phyloP scores from a whole-genome alignment of 108 stramenopile genomes.

The Parietichytrium sp. region DNA sequence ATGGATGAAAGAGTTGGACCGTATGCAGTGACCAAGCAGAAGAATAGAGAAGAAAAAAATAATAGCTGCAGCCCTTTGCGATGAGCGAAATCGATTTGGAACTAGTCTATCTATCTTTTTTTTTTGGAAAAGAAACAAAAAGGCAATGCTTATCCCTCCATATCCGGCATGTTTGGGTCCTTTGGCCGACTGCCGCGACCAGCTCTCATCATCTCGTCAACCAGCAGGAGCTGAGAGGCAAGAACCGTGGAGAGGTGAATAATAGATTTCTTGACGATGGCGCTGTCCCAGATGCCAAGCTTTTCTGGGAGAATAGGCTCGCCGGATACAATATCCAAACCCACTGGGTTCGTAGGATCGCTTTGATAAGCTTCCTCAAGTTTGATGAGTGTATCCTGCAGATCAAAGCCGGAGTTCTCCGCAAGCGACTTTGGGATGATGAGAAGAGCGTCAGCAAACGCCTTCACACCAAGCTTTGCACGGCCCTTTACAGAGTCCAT shows the following conservation, averaged over 20 bases:
- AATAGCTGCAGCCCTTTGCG: background rate
- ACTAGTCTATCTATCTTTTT: background rate
- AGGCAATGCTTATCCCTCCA: background rate
- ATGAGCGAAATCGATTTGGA: background rate
- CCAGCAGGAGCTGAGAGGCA: slow-evolving; percentile 93
- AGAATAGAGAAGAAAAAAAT: background rate
- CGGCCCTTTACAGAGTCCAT: slow-evolving; percentile 79
- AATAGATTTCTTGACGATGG: slow-evolving; percentile 90
- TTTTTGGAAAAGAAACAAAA: background rate
- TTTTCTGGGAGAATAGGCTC: slow-evolving; percentile 87
- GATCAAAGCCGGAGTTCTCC: slow-evolving; percentile 95
- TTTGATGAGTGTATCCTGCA: slow-evolving; percentile 83
- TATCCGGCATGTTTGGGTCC: slow-evolving; percentile 39
- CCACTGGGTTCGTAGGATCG: slow-evolving; percentile 70
- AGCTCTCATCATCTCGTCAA: slow-evolving; percentile 98
- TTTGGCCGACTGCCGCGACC: slow-evolving; percentile 68
- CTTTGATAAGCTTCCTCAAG: slow-evolving; percentile 78
- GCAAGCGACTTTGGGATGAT: slow-evolving; percentile 95
- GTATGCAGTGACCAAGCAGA: background rate
- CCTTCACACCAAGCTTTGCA: slow-evolving; percentile 89
- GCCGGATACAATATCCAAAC: slow-evolving; percentile 85
- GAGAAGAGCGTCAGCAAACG: slow-evolving; percentile 92
- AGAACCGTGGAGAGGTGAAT: slow-evolving; percentile 89
- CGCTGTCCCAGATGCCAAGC: slow-evolving; percentile 95
- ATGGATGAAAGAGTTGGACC: background rate